Evolutionary conservation across 2,329 filamentous ascomycete genomes (phyloP), one percentile per base, ranked within the genome.

Genomic region (Fusarium nygamai): DNA sequence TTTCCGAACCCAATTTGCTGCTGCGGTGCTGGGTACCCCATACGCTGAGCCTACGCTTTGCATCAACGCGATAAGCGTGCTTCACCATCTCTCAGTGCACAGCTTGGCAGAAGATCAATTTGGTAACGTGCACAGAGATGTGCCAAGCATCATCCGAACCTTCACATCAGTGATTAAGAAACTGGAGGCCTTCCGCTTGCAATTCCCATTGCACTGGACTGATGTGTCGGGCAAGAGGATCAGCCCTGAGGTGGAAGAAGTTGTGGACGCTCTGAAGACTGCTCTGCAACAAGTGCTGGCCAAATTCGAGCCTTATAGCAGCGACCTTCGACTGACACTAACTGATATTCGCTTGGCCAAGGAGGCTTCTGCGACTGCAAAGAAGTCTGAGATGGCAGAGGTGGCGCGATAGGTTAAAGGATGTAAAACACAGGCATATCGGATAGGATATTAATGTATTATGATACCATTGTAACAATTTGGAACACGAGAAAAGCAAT

Each of bases 111-210:
- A 98, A 82, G 96, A 98, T 80, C 88, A 88, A 53, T 96, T 91
- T 79, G 96, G 96, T 20, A 93, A 94, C 76, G 96, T 97, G n/a
- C 92, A 97, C 74, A 88, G 91, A 48, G 93, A 96, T 73, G 91
- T 98, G 5, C 90, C 93, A 2, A 84, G 84, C 56, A 92, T 97
- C 64, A 90, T 98, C 58, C 89, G 92, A 53, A 90, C 91, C 3
- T 89, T 97, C 69, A 95, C 94, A 1, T 76, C 81, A 1, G 91
- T 93, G 1, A 91, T 95, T 64, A 87, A 85, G 62, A 90, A 90
- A 74, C 84, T 98, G 8, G 92, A 97, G 78, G 83, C 80, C 4
- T 94, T 97, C 79, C 87, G 91, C 73, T 81, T 82, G 13, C 83
- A 78, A 6, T 84, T 92, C 48, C 86, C 89, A 3, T 82, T 90